Base-by-base conservation (phyloP, 495 filamentous ascomycete species). In the Darksidea phi region DNA sequence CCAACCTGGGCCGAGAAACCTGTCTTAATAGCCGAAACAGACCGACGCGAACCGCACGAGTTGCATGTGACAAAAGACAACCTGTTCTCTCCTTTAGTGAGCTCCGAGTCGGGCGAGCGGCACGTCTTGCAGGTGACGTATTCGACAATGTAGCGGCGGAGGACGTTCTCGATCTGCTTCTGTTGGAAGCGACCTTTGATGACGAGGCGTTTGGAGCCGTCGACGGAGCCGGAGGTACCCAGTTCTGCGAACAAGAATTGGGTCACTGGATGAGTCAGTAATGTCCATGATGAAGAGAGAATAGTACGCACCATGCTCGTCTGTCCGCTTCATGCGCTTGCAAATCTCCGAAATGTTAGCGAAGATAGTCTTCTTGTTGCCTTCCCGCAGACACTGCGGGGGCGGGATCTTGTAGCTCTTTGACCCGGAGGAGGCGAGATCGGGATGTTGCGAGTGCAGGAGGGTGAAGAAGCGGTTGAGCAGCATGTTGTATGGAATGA, bases 301-400 rank as follows among this genome's bases (percentile, higher is more conserved):
- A 32, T 3, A 10, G 28, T 32, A 32, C 28, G 28, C 28, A 32
- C 28, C 28, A 77, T 97, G 93, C 73, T 98, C 94, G 71, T 96
- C 93, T 65, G 86, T 88, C 71, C 94, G 83, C 86, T 98, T 98
- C 92, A 98, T 94, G 59, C 90, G 82, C 78, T 89, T 89, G 77
- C 85, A 88, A 66, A 95, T 95, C 72, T 95, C 90, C 58, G 88
- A 81, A 68, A 98, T 91, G 79, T 98, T 98, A 76, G 94, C 94
- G 73, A 97, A 98, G 69, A 97, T 95, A 52, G 94, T 97, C 88
- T 96, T 96, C 84, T 96, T 96, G 84, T 97, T 97, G 73, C 94
- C 94, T 90, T 98, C 95, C 78, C 95, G 91, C 47, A 97, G 81
- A 77, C 93, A 96, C 79, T 98, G 95, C n/a, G 94, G 94, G 12